Evolutionary conservation across 768 basidiomycete species (phyloP), one percentile per base, ranked within the genome.

Genomic region (Boletus pseudopeckii): DNA sequence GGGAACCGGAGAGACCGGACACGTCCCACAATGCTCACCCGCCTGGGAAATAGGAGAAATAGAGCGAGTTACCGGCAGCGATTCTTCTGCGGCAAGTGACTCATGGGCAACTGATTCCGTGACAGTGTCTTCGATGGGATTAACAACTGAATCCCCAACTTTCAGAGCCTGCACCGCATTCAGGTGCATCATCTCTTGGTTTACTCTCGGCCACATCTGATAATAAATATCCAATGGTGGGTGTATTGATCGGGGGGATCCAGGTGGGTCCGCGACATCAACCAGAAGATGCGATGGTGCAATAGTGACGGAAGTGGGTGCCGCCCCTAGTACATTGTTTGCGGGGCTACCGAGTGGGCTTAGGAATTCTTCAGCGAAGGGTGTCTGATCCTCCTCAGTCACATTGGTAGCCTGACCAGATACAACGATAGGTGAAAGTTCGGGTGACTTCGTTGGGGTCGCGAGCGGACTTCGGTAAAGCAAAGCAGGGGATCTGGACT

Each of bases 151-250:
- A 28, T 40, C 36, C 14, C 17, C 45, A 20, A 14, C 17, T 30
- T 48, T 45, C 39, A 18, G 14, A 32, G 22, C 52, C 41, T 60
- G 59, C 30, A 43, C 41, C 3, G 59, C 58, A 52, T 67, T 62
- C 33, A 74, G 48, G 48, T 73, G 70, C 46, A 63, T 62, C 56
- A 75, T 68, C 57, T 76, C 74, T 52, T 73, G 71, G 26, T 67
- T 68, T 20, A 70, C 67, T 52, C 61, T 71, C 7, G 71, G 72
- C 73, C 73, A 74, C 49, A 69, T 53, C 46, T 68, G 57, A 53
- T 59, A 48, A 48, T 64, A 50, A 45, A 62, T 48, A 48, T 70
- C 65, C 49, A 55, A 38, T 33, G 46, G 24, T 15, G 58, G 26
- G 34, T 47, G 36, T 43, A 44, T 18, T 55, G 57, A 26, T 18